A percentile compares a stretch with the other conserved stretches of the same genome.
Evolutionary conservation across 768 basidiomycete species (phyloP).

Genomic region (Mycena vulgaris): DNA sequence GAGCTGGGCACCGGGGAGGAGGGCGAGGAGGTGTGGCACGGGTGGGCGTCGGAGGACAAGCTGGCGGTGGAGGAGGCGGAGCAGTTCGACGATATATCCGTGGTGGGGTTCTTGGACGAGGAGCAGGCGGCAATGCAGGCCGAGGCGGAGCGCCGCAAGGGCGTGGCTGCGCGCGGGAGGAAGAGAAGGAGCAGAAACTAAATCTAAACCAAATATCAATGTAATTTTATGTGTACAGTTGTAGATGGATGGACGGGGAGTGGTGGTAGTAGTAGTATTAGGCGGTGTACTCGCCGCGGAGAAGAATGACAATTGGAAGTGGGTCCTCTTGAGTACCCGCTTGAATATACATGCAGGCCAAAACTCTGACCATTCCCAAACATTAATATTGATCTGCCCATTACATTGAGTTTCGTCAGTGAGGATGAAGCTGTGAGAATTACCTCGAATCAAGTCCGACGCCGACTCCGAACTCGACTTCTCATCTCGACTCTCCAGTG

Average conservation of each 20-base stretch:
- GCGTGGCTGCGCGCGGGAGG: constrained; percentile 4
- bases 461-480: no score
- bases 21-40: constrained; percentile 53
- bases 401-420: no score
- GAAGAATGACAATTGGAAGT: no score
- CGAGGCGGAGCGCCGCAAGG: constrained; percentile 25
- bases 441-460: no score
- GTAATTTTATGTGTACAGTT: neutral
- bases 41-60: constrained; percentile 64
- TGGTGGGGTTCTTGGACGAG: constrained; percentile 58
- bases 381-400: no score
- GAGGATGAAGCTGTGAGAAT: no score
- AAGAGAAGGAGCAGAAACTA: constrained; percentile 33
- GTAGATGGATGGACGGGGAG: neutral
- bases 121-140: constrained; percentile 46
- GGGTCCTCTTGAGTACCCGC: no score
- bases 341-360: no score
- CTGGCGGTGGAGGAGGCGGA: constrained; percentile 68
- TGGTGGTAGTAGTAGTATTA: no score
- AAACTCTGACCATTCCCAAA: no score
- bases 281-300: no score
- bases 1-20: constrained; percentile 42
- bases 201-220: constrained; percentile 14
- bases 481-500: no score
- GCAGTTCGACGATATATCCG: constrained; percentile 64